Evolutionary conservation across 176 grass and related monocot species (phyloP), one percentile per base, ranked within the genome.

Genomic region (Triticum turgidum): DNA sequence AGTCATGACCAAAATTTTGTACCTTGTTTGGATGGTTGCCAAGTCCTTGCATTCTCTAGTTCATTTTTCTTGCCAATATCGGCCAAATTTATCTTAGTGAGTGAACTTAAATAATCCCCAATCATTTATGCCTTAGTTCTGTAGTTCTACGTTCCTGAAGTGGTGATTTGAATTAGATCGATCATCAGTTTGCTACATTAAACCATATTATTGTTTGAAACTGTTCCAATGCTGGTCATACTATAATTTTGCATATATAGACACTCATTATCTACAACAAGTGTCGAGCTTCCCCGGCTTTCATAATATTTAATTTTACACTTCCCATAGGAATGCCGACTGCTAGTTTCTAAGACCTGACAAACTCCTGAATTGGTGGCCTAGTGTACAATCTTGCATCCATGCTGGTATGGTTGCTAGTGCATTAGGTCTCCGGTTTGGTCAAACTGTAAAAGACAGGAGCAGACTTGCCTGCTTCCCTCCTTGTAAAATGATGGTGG

Each of bases 291-390:
- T 84, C 5, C 38, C 37, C 6, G 20, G 63, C 39, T 67, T 81
- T 25, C 13, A 66, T 34, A 87, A 69, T 66, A 14, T 78, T 78
- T 24, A 80, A 64, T 65, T 80, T 79, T 80, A n/a, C 1, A 39
- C 38, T 80, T 52, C 38, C 37, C 69, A 73, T 4, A 17, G 41
- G 41, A 24, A 39, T 8, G 22, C 15, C 44, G 14, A 74, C 15
- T 75, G 72, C 24, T 8, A 3, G 72, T 75, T 30, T 75, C 71
- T 75, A 29, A 75, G 42, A 75, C 8, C 15, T 45, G 27, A n/a
- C 72, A 30, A 27, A 14, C 42, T 25, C 72, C 7, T 51, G 13
- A 75, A 32, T 68, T 34, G 3, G 15, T 35, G 65, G 32, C 32
- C 47, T 51, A 9, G 42, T 75, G 44, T 27, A 18, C 3, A 51